Base-by-base conservation (phyloP, 148 eudicot species). In the Vaccinium myrtillus region DNA sequence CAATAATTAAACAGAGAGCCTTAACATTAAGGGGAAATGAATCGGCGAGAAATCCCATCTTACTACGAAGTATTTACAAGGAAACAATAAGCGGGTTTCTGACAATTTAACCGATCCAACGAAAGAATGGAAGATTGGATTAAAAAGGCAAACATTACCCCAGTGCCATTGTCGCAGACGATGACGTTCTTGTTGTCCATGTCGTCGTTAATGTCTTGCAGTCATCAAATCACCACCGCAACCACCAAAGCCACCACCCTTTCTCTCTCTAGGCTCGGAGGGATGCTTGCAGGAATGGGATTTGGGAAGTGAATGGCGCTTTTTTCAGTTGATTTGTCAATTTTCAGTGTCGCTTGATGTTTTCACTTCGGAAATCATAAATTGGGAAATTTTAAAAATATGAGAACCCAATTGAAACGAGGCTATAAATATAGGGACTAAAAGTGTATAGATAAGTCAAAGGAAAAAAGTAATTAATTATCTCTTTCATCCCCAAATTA, bases 151-250 rank as follows among this genome's bases (percentile, higher is more conserved):
- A 80, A 5, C 12, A 16, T 85, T 92, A 94, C 99, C 89, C 98
- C 99, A 4, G 99, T 96, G 91, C 99, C 99, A 85, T 93, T 96
- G 87, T 96, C 99, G 90, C 99, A 96, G 9, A 96, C 99, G 89
- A 96, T 92, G 80, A 94, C 99, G 80, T 91, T 94, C 70, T 82
- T 89, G 86, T 87, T 96, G 92, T 96, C 98, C 98, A 94, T 96
- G n/a, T 51, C 30, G 23, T 53, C 23, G 74, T 46, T 59, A 0
- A 9, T 59, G 15, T 48, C 56, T 49, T 82, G 25, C 61, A 51
- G 23, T 73, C 15, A 79, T 30, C 67, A 81, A 70, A 70, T 18
- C 48, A 50, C 63, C 51, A 7, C 21, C 9, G 14, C 54, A 5
- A 32, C n/a, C 48, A 4, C 23, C 18, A 11, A 3, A 39, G 10